These are phyloP conservation scores for Hypoxylon rubiginosum DNA, from an alignment of 2,329 filamentous ascomycete genomes.

Conservation along the genomic window DNA sequence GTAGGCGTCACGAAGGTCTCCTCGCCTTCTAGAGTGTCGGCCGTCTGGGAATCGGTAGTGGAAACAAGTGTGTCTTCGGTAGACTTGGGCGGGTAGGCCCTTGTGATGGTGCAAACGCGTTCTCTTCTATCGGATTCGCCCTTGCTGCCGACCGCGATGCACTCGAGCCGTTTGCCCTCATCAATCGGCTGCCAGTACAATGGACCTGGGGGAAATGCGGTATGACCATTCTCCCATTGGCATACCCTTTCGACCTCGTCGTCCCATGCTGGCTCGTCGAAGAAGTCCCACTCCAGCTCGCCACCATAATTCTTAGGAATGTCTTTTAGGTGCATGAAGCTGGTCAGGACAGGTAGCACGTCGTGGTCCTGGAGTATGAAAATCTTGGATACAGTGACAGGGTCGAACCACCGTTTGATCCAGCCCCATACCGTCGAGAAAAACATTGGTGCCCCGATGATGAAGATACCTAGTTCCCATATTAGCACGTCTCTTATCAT, in stretches of 20 bases:
- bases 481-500: slow-evolving; percentile 20
- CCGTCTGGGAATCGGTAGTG: slow-evolving; percentile 29
- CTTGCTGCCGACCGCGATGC: slow-evolving; percentile 65
- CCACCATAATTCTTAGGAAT: slow-evolving; percentile 94
- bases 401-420: slow-evolving; percentile 96
- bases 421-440: slow-evolving; percentile 95
- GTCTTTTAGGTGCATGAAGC: slow-evolving; percentile 84
- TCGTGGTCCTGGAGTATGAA: slow-evolving; percentile 84
- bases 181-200: slow-evolving; percentile 68
- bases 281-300: slow-evolving; percentile 84
- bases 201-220: slow-evolving; percentile 69
- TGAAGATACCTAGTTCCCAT: slow-evolving; percentile 60
- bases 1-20: slow-evolving; percentile 24
- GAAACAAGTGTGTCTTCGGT: slow-evolving; percentile 28
- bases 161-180: slow-evolving; percentile 63
- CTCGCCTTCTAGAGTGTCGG: slow-evolving; percentile 35
- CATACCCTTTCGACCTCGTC: slow-evolving; percentile 56
- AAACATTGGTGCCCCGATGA: slow-evolving; percentile 91
- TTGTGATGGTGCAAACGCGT: slow-evolving; percentile 65
- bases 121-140: slow-evolving; percentile 61
- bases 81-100: slow-evolving; percentile 54
- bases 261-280: slow-evolving; percentile 75
- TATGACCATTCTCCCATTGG: slow-evolving; percentile 66
- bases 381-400: slow-evolving; percentile 94
- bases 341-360: slow-evolving; percentile 80